Evolutionary conservation across 306 rosid species (phyloP).

Genomic region (Morella rubra): DNA sequence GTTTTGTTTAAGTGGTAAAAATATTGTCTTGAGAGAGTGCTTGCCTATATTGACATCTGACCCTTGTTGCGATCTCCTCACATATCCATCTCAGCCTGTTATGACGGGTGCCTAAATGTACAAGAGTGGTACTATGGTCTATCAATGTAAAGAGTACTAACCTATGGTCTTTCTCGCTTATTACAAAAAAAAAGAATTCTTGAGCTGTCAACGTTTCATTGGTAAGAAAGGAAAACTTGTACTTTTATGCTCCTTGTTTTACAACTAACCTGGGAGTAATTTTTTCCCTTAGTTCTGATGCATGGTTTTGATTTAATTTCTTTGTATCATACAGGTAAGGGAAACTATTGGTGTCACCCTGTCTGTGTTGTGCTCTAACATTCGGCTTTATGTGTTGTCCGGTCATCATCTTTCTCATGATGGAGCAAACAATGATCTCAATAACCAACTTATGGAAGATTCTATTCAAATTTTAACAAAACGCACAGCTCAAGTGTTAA

Average conservation of each 20-base stretch:
- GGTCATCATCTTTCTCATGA: constrained; percentile 43
- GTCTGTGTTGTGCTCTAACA: constrained; percentile 83
- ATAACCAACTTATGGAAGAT: constrained; percentile 50
- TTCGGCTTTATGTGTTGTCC: constrained; percentile 67
- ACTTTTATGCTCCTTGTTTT: not conserved
- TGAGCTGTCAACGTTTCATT: not conserved
- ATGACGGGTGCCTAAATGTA: too few relatives aligned
- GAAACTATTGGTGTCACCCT: constrained; percentile 89
- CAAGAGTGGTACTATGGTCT: too few relatives aligned
- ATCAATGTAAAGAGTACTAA: too few relatives aligned
- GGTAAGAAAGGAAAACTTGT: not conserved
- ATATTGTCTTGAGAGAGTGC: too few relatives aligned
- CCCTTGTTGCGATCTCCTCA: too few relatives aligned
- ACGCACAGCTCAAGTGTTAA: constrained; percentile 64
- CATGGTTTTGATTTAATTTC: not conserved
- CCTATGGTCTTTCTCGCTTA: not conserved
- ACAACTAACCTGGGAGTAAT: not conserved
- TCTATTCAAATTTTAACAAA: constrained; percentile 60
- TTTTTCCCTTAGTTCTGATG: not conserved
- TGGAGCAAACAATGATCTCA: constrained; percentile 34
- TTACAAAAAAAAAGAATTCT: not conserved
- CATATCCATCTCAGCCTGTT: too few relatives aligned
- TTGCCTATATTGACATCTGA: too few relatives aligned
- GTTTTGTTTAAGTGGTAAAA: too few relatives aligned
- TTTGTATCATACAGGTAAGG: constrained; percentile 68